Evolutionary conservation across 768 basidiomycete genomes (phyloP).

Genomic region (Lenzites betulinus): DNA sequence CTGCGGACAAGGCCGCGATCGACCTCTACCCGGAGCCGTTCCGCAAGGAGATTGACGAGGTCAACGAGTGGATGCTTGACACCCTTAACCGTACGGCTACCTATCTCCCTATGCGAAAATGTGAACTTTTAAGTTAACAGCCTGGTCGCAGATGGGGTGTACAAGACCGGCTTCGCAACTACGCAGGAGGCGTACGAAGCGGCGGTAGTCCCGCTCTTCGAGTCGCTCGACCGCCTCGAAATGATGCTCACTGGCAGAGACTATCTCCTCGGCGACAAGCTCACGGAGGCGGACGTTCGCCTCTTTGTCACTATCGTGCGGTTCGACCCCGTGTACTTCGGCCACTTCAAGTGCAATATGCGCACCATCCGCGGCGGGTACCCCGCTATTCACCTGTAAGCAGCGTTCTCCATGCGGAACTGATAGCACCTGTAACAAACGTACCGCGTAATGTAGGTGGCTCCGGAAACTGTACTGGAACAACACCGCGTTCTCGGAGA

Average conservation of each 20-base stretch:
- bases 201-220: conserved; percentile 74
- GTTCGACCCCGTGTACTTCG: conserved; percentile 88
- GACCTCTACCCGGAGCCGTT: conserved; percentile 81
- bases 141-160: conserved; percentile 82
- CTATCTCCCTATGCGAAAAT: neutral
- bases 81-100: conserved; percentile 79
- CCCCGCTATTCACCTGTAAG: conserved; percentile 5
- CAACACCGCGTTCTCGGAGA: conserved; percentile 79
- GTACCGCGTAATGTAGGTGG: conserved; percentile 50
- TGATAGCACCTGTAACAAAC: too few species aligned
- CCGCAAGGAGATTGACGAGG: conserved; percentile 73
- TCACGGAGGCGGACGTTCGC: conserved; percentile 86
- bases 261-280: conserved; percentile 77
- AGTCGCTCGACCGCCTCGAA: conserved; percentile 81
- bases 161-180: conserved; percentile 86
- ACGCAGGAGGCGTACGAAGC: conserved; percentile 79
- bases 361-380: conserved; percentile 85
- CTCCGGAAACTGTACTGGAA: conserved; percentile 91
- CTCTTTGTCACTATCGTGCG: conserved; percentile 95
- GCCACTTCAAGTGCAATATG: conserved; percentile 94
- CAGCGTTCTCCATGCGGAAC: too few species aligned
- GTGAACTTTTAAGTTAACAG: neutral
- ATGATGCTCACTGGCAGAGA: conserved; percentile 74
- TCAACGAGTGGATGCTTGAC: conserved; percentile 88
- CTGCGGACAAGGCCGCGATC: conserved; percentile 61